A percentile compares a stretch with the other conserved stretches of the same genome.
Conservation (phyloP, 352 stramenopile genomes). For the Blastocystis sp. region DNA sequence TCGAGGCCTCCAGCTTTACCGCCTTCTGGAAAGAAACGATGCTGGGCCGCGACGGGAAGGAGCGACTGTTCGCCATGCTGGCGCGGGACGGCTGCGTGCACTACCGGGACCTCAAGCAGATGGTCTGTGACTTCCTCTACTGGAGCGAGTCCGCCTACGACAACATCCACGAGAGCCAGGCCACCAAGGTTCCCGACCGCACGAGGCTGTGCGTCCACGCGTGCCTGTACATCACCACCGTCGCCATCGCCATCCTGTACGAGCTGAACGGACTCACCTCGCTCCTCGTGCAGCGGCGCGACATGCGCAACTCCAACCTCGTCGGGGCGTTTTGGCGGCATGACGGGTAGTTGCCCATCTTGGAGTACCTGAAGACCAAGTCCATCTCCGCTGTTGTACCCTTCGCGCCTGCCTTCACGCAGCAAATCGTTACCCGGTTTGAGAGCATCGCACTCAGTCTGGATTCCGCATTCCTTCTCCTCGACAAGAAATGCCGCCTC, state of each 20-base stretch:
- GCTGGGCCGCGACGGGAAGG: neutral
- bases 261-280: conserved; percentile 33
- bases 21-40: conserved; percentile 20
- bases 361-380: conserved; percentile 34
- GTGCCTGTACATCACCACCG: conserved; percentile 45
- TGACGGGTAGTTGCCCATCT: conserved; percentile 31
- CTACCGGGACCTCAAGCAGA: conserved; percentile 5
- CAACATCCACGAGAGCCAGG: conserved; percentile 19
- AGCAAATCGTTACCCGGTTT: conserved; percentile 63
- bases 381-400: conserved; percentile 17
- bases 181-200: neutral
- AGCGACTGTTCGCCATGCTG: conserved; percentile 33
- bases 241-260: conserved; percentile 36
- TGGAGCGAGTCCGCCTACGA: neutral
- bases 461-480: conserved; percentile 1
- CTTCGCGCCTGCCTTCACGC: conserved; percentile 49
- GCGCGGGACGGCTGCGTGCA: neutral
- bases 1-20: neutral
- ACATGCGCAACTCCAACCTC: conserved; percentile 11
- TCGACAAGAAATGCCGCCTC: neutral
- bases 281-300: neutral
- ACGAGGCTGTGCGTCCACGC: neutral
- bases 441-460: conserved; percentile 13
- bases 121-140: conserved; percentile 59
- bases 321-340: neutral